These are phyloP conservation scores for Cordyceps fumosorosea DNA, from an alignment of 2,329 filamentous ascomycete genomes.

Conservation along the genomic window DNA sequence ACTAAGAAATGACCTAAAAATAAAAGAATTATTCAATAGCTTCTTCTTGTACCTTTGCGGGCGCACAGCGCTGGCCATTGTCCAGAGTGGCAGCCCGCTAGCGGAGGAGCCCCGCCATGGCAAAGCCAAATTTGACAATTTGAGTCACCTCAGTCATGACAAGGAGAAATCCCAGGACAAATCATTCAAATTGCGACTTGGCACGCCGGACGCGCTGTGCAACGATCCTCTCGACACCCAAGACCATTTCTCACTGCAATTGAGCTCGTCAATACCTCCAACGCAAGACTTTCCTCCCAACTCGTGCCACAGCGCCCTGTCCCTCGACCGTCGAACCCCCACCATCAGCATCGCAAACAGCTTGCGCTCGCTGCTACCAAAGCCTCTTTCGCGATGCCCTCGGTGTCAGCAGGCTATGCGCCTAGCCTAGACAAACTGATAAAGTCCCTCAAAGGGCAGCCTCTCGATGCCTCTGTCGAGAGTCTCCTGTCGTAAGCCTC, in stretches of 20 bases:
- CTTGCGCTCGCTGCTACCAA: not conserved
- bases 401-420: conserved; percentile 38
- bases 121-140: conserved; percentile 11
- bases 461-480: conserved; percentile 77
- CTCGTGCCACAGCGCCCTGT: not conserved
- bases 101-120: conserved; percentile 1
- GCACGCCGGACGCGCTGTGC: not conserved
- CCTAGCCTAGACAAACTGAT: conserved; percentile 74
- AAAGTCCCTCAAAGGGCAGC: conserved; percentile 67
- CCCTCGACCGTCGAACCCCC: not conserved
- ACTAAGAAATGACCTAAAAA: no score
- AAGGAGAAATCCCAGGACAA: not conserved
- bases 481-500: conserved; percentile 64
- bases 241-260: not conserved
- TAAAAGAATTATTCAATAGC: no score
- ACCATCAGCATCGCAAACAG: not conserved
- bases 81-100: not conserved
- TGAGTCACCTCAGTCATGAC: conserved; percentile 6
- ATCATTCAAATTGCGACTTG: not conserved
- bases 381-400: conserved; percentile 25
- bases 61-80: no score
- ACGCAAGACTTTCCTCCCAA: not conserved
- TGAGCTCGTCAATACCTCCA: not conserved
- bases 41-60: no score
- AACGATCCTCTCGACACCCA: not conserved